Conservation (phyloP, 164 flowering plant species). For the Aristolochia contorta region DNA sequence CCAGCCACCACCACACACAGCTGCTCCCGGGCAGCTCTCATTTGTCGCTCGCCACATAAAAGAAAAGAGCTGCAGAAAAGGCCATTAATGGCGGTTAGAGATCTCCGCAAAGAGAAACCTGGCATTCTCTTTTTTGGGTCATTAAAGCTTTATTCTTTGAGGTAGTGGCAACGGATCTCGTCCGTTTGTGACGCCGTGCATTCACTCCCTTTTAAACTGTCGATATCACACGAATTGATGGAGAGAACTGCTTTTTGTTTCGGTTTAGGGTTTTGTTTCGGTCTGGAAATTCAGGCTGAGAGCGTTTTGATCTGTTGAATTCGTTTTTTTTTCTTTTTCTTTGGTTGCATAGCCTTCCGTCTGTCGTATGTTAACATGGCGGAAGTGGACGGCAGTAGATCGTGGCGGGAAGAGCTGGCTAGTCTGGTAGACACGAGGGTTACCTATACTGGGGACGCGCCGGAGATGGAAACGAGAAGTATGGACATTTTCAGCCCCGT, state of each 20-base stretch:
- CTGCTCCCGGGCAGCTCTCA: background rate
- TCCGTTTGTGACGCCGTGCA: background rate
- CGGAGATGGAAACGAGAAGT: conserved; percentile 6
- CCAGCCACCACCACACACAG: background rate
- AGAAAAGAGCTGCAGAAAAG: background rate
- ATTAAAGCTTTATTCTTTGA: background rate
- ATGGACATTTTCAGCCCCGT: background rate
- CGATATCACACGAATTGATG: too few relatives aligned
- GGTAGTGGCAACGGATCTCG: background rate
- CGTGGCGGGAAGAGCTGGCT: conserved; percentile 65
- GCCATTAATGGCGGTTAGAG: conserved; percentile 8
- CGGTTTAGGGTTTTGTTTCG: too few relatives aligned
- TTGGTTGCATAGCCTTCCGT: background rate
- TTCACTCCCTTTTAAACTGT: background rate
- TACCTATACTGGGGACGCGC: conserved; percentile 22
- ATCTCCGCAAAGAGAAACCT: background rate
- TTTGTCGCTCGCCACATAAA: background rate
- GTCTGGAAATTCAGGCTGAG: background rate
- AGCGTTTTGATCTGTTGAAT: background rate
- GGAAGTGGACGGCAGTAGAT: conserved; percentile 12
- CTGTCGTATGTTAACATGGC: background rate
- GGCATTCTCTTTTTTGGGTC: background rate
- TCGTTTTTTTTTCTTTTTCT: background rate
- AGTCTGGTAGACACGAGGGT: conserved; percentile 47
- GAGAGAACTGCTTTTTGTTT: too few relatives aligned